Evolutionary conservation across 2,329 filamentous ascomycete genomes (phyloP), one percentile per base, ranked within the genome.

Genomic region (Zymoseptoria tritici): DNA sequence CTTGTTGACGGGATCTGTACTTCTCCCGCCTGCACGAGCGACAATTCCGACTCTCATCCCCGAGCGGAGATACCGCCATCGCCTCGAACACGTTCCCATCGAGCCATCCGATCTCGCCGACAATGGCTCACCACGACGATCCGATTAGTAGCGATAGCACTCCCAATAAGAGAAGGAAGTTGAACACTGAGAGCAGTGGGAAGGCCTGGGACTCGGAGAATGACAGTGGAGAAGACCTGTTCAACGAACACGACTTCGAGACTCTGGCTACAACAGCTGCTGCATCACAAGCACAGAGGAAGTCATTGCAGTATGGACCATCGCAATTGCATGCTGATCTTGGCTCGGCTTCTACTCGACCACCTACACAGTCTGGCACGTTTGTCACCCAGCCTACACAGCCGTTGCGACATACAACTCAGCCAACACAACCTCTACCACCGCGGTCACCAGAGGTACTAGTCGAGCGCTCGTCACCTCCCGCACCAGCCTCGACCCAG

Each of bases 401-500:
- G 54, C 60, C 64, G 9, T 19, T 63, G 13, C 69, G 56, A 19
- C 68, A 58, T 63, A 64, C 69, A 26, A 87, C 63, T 9, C 85
- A 88, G 66, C 82, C 85, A 1, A 87, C 84, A 3, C 85, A 87
- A 67, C 75, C 85, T 36, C 73, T 86, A 24, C 65, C 20, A 49
- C 63, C 54, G 22, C 80, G 59, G 71, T 81, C 55, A 4, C 56
- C 64, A 3, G 66, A 71, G 55, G 78, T 97, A 58, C 92, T 96
- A 73, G 92, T 97, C 2, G 86, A 88, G 29, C 90, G 90, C n/a
- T 97, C 92, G 2, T 97, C 93, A 0, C 92, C 65, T 9, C 56
- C 57, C 13, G 62, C 55, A 55, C 60, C 83, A 60, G 72, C 76
- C 13, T 70, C 77, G 42, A 73, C 76, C n/a, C 72, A 75, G 42